A percentile compares a stretch with the other conserved stretches of the same genome.
These are phyloP conservation scores for Linum trigynum DNA, from an alignment of 345 rosid genomes.

Conservation along the genomic window DNA sequence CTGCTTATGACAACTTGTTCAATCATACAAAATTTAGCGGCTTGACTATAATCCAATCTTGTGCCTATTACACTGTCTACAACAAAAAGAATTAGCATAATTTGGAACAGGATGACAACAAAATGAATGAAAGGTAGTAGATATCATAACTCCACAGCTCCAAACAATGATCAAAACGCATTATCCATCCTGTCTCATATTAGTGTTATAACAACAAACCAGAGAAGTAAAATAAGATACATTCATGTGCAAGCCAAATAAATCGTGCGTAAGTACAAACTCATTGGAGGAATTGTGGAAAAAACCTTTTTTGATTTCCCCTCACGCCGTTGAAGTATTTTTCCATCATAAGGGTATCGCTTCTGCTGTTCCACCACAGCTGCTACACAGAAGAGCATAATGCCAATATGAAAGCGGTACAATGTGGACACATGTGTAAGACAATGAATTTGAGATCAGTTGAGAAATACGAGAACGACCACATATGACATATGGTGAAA, in stretches of 20 bases:
- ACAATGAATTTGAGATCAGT: neutral
- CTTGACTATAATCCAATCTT: too few relatives aligned
- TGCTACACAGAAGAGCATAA: constrained; percentile 14
- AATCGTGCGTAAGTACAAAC: neutral
- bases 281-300: constrained; percentile 13
- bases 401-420: neutral
- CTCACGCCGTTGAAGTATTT: constrained; percentile 47
- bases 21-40: neutral
- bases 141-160: neutral
- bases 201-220: neutral
- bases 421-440: neutral
- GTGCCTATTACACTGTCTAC: too few relatives aligned
- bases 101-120: neutral
- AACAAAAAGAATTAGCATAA: neutral
- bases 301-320: constrained; percentile 57
- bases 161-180: neutral
- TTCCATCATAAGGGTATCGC: constrained; percentile 53
- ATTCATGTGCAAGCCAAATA: neutral
- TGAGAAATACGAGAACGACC: neutral
- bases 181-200: neutral
- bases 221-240: neutral
- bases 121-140: neutral
- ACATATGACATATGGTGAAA: too few relatives aligned
- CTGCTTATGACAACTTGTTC: neutral
- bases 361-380: constrained; percentile 43